Conservation (phyloP, 2,329 filamentous ascomycete species). For the Neofusicoccum laricinum region DNA sequence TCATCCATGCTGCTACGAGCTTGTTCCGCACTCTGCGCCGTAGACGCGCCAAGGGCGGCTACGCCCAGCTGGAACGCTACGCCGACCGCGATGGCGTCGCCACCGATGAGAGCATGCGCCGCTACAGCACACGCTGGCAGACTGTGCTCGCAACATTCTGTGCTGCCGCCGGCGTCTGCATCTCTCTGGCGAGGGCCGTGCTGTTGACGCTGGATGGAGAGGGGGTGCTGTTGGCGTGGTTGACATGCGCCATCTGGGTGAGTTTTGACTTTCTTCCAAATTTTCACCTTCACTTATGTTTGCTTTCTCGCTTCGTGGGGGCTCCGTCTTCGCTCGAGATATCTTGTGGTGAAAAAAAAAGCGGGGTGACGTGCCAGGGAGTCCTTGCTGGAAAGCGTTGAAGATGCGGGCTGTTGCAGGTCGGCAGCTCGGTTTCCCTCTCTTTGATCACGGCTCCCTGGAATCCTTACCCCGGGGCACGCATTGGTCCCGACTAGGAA, state of each 20-base stretch:
- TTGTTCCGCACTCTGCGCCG: slow-evolving; percentile 6
- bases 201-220: neutral
- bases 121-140: slow-evolving; percentile 9
- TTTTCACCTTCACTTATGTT: neutral
- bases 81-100: slow-evolving; percentile 10
- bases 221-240: neutral
- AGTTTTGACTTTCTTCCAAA: neutral
- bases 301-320: too few species aligned
- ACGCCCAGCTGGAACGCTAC: neutral
- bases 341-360: neutral
- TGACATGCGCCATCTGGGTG: neutral
- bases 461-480: neutral
- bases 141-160: neutral
- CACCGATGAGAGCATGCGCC: neutral
- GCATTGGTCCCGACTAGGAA: neutral
- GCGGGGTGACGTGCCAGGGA: neutral
- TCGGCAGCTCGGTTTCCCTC: neutral
- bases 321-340: too few species aligned
- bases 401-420: neutral
- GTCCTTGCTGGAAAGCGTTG: neutral
- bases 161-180: neutral
- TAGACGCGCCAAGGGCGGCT: neutral
- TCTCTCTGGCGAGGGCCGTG: neutral
- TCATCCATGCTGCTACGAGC: slow-evolving; percentile 3
- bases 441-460: neutral